phyloP scores from a whole-genome alignment of 768 basidiomycete genomes.

The Leccinum variicolor region DNA sequence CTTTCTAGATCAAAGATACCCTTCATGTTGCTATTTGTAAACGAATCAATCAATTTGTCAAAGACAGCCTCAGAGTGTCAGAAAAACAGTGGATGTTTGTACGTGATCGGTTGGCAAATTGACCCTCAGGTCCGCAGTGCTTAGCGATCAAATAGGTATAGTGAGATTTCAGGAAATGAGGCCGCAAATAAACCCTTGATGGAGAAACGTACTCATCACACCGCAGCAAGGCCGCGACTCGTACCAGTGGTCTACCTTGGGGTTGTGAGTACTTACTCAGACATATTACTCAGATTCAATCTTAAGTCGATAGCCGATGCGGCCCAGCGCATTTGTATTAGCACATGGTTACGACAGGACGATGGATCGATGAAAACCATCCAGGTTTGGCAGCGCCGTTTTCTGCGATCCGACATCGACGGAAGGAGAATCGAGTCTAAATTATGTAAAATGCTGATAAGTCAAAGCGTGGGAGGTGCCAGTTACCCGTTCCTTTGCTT shows the following conservation, averaged over 20 bases:
- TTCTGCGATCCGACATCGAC: background rate
- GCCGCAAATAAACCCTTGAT: background rate
- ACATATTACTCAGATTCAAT: background rate
- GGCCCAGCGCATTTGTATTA: background rate
- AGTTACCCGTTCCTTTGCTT: background rate
- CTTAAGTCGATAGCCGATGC: background rate
- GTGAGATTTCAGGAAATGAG: background rate
- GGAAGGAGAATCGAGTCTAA: background rate
- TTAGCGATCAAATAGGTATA: background rate
- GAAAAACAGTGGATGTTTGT: background rate
- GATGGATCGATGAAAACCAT: constrained; percentile 6
- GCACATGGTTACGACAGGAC: background rate
- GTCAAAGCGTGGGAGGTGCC: background rate
- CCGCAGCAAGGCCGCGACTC: background rate
- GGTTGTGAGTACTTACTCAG: background rate
- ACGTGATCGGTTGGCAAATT: constrained; percentile 13
- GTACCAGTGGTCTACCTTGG: background rate
- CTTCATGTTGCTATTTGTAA: constrained; percentile 4
- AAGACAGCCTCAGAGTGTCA: background rate
- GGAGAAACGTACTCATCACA: constrained; percentile 1
- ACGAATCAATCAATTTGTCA: background rate
- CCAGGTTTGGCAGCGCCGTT: constrained; percentile 3
- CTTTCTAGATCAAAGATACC: constrained; percentile 22
- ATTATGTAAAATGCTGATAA: constrained; percentile 10
- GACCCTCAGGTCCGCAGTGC: background rate